Conservation (phyloP, 768 basidiomycete species). For the Lactarius akahatsu region DNA sequence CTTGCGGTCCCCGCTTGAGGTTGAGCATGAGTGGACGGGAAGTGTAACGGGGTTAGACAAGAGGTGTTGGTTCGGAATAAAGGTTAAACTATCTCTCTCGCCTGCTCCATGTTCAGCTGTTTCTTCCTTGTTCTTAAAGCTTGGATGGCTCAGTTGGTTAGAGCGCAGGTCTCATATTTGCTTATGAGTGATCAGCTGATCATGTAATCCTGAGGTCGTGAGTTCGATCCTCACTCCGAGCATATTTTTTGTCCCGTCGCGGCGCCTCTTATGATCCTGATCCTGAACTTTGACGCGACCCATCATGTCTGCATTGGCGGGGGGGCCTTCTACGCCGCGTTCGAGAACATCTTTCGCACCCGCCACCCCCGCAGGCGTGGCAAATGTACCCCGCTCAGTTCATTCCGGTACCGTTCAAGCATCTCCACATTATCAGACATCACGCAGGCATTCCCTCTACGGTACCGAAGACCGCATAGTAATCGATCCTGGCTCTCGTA, state of each 20-base stretch:
- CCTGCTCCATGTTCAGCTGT: not conserved
- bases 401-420: conserved; percentile 50
- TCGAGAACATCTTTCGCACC: conserved; percentile 21
- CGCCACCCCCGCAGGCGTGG: conserved; percentile 44
- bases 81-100: not conserved
- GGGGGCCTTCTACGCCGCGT: conserved; percentile 21
- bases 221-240: conserved; percentile 37
- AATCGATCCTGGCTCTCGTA: conserved; percentile 88
- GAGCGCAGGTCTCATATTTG: conserved; percentile 35
- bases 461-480: conserved; percentile 95
- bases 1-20: conserved; percentile 54
- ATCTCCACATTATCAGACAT: conserved; percentile 83
- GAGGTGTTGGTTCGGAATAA: not conserved
- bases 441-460: conserved; percentile 89
- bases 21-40: conserved; percentile 43
- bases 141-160: conserved; percentile 37
- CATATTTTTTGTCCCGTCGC: conserved; percentile 24
- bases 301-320: conserved; percentile 14
- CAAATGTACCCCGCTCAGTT: conserved; percentile 31
- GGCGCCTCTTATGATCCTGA: not conserved
- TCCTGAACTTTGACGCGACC: not conserved
- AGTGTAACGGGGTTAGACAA: not conserved
- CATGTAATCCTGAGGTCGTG: conserved; percentile 35
- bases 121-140: not conserved
- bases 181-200: conserved; percentile 29